A percentile compares a stretch with the other conserved stretches of the same genome.
Evolutionary conservation across 2,329 filamentous ascomycete genomes (phyloP).

Genomic region (Talaromyces sp.): DNA sequence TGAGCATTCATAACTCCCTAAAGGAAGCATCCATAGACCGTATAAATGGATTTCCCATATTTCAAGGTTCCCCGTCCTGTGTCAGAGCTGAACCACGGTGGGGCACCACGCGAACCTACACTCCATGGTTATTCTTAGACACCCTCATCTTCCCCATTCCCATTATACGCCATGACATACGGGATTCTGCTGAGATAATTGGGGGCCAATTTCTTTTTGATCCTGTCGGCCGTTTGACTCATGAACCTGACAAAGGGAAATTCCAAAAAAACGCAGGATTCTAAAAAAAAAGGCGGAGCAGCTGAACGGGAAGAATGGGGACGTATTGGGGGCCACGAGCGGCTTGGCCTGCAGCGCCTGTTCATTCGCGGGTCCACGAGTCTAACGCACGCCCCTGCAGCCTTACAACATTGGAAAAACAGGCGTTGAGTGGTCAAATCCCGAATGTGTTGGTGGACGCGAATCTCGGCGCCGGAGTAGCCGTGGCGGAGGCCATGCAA

Average conservation of each 20-base stretch:
- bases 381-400: conserved; percentile 26
- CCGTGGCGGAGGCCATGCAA: conserved; percentile 7
- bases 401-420: conserved; percentile 19
- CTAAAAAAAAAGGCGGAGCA: not conserved
- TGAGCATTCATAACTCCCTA: not conserved
- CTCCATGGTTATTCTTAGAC: conserved; percentile 3
- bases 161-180: not conserved
- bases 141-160: not conserved
- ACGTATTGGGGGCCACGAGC: conserved; percentile 19
- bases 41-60: not conserved
- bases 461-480: conserved; percentile 2
- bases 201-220: conserved; percentile 11
- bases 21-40: not conserved
- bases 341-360: conserved; percentile 1
- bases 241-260: not conserved
- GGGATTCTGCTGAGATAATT: not conserved
- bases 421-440: not conserved
- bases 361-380: conserved; percentile 17
- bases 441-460: conserved; percentile 8
- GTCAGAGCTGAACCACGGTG: conserved; percentile 2
- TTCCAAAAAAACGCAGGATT: not conserved
- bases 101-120: not conserved
- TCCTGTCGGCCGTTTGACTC: not conserved
- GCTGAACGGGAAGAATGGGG: conserved; percentile 12
- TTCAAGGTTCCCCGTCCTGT: not conserved